phyloP scores from a whole-genome alignment of 768 basidiomycete species.

The Suillus ampliporus region DNA sequence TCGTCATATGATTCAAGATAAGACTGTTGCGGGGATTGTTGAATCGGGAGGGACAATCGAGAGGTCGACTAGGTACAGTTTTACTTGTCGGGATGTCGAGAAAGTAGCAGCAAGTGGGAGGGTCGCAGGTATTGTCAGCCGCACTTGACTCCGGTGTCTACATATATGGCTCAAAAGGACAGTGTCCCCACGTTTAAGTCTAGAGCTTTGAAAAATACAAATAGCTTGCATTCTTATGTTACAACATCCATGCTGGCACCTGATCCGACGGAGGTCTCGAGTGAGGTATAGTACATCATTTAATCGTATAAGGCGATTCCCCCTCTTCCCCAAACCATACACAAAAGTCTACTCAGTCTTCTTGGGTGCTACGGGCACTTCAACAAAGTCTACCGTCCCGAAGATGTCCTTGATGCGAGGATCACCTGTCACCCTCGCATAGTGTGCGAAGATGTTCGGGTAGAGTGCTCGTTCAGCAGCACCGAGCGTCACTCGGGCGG shows the following conservation, averaged over 20 bases:
- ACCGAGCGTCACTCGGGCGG: conserved; percentile 30
- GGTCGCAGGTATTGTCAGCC: neutral
- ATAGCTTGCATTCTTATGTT: neutral
- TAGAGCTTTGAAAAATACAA: neutral
- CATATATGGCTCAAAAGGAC: neutral
- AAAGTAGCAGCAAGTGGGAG: conserved; percentile 47
- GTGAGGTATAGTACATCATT: neutral
- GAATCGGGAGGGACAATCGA: conserved; percentile 55
- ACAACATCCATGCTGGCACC: neutral
- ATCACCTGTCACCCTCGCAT: conserved; percentile 25
- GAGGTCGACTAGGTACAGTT: conserved; percentile 71
- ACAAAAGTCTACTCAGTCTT: neutral
- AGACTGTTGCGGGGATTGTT: conserved; percentile 45
- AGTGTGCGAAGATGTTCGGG: conserved; percentile 31
- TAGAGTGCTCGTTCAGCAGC: conserved; percentile 32
- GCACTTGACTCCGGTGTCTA: neutral
- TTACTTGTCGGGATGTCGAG: conserved; percentile 86
- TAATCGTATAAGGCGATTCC: neutral
- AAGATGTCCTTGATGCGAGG: conserved; percentile 25
- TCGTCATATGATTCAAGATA: conserved; percentile 52
- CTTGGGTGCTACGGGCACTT: conserved; percentile 22
- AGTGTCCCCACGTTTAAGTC: neutral
- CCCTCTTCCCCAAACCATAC: neutral
- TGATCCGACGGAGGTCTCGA: neutral
- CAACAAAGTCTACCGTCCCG: conserved; percentile 23